Percentiles rank a stretch among this genome's conserved stretches.
phyloP scores from a whole-genome alignment of 2,329 filamentous ascomycete genomes.

The Ophiocordyceps sinensis region DNA sequence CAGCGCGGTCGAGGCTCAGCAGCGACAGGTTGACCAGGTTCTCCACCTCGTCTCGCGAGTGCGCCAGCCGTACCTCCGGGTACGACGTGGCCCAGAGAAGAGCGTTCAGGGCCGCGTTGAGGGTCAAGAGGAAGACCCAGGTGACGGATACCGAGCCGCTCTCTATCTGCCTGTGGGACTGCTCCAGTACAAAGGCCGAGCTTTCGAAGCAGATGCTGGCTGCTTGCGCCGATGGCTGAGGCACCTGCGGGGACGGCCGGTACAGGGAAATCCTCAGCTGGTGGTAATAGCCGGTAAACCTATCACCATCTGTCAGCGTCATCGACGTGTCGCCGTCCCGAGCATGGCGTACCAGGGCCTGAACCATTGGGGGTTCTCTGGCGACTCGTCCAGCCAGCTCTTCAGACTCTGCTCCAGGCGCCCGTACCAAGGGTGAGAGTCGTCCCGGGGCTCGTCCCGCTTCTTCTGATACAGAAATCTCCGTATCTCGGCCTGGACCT shows the following conservation, averaged over 20 bases:
- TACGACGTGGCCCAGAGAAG: constrained; percentile 88
- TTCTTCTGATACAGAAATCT: constrained; percentile 78
- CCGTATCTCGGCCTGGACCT: constrained; percentile 77
- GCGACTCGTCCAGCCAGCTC: constrained; percentile 64
- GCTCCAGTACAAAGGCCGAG: constrained; percentile 65
- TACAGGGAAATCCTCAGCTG: constrained; percentile 82
- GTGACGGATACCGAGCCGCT: constrained; percentile 68
- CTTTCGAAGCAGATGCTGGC: constrained; percentile 75
- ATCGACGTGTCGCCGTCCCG: too few relatives aligned
- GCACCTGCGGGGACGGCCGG: constrained; percentile 82
- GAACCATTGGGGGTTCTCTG: constrained; percentile 56
- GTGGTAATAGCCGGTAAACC: constrained; percentile 59
- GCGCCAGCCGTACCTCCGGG: constrained; percentile 59
- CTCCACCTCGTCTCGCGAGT: constrained; percentile 63
- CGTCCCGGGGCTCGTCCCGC: constrained; percentile 57
- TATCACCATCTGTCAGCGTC: constrained; percentile 11
- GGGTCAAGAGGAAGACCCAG: constrained; percentile 79
- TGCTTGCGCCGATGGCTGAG: constrained; percentile 65
- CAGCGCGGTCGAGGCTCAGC: constrained; percentile 65
- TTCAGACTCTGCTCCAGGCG: constrained; percentile 67
- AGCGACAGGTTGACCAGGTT: constrained; percentile 59
- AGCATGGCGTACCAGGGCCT: constrained; percentile 55
- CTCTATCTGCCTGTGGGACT: constrained; percentile 68
- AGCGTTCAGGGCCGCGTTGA: constrained; percentile 87
- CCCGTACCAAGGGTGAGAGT: constrained; percentile 76